Evolutionary conservation across 306 rosid genomes (phyloP).

Genomic region (Erythrophleum fordii): DNA sequence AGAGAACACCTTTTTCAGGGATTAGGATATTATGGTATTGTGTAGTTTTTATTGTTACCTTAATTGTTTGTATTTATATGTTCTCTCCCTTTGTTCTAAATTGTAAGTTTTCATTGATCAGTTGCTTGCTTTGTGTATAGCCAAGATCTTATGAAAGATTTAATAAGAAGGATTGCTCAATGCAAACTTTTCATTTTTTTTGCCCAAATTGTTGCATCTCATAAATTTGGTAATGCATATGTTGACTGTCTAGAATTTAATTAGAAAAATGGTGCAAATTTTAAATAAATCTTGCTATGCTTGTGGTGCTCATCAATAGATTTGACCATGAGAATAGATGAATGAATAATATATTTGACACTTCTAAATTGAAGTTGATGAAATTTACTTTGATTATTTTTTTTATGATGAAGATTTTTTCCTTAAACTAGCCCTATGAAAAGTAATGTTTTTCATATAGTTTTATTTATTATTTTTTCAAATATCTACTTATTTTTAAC

Average conservation of each 20-base stretch:
- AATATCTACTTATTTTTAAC: not conserved
- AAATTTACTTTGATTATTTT: not conserved
- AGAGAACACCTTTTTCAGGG: constrained; percentile 14
- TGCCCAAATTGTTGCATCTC: constrained; percentile 11
- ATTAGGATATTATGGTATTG: not conserved
- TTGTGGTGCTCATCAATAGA: constrained; percentile 4
- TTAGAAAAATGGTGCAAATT: constrained; percentile 23
- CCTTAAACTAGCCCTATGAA: constrained; percentile 6
- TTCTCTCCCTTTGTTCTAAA: constrained; percentile 8
- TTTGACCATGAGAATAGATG: not conserved
- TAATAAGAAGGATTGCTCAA: too few relatives aligned
- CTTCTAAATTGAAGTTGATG: constrained; percentile 25
- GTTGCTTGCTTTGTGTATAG: too few relatives aligned
- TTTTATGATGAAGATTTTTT: constrained; percentile 20
- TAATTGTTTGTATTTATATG: not conserved
- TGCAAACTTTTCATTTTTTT: constrained; percentile 8
- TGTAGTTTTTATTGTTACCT: constrained; percentile 19
- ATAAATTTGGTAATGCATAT: not conserved
- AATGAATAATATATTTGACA: not conserved
- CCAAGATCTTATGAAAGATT: constrained; percentile 15
- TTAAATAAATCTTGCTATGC: constrained; percentile 14
- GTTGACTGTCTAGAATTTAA: constrained; percentile 22
- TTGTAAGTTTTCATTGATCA: not conserved
- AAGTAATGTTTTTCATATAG: constrained; percentile 1
- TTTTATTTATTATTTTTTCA: not conserved